These are phyloP conservation scores for Cryptomeria japonica DNA, from an alignment of 75 land plant species.

Conservation along the genomic window DNA sequence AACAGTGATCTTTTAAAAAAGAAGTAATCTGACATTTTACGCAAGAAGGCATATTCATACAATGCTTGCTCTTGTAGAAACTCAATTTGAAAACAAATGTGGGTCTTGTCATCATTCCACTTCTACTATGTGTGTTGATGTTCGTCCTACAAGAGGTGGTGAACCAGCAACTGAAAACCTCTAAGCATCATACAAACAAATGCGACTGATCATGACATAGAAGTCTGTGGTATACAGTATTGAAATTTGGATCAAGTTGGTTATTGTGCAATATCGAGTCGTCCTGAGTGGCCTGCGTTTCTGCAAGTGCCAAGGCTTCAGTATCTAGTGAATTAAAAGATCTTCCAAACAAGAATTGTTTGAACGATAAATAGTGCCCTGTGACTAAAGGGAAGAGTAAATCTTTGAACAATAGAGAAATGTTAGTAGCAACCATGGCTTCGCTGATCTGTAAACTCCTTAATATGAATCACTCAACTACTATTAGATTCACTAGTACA, in stretches of 20 bases:
- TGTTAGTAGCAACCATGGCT: too few species aligned
- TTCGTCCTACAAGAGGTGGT: conserved; percentile 52
- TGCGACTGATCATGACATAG: conserved; percentile 37
- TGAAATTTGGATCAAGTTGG: conserved; percentile 57
- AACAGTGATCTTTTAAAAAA: background rate
- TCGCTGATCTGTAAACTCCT: too few species aligned
- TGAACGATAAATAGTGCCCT: conserved; percentile 50
- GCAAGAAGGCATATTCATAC: background rate
- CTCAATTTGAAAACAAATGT: conserved; percentile 71
- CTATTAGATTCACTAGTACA: too few species aligned
- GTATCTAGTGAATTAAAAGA: conserved; percentile 26
- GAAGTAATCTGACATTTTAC: background rate
- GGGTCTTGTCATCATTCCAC: conserved; percentile 60
- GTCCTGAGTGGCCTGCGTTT: conserved; percentile 70
- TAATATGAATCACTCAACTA: too few species aligned
- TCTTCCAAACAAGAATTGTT: conserved; percentile 59
- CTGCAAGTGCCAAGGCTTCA: conserved; percentile 71
- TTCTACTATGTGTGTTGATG: conserved; percentile 66
- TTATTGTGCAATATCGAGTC: conserved; percentile 61
- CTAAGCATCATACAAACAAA: conserved; percentile 35
- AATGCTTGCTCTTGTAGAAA: conserved; percentile 49
- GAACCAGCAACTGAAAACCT: conserved; percentile 42
- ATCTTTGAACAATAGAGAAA: too few species aligned
- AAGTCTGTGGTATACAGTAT: conserved; percentile 65
- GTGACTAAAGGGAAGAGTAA: conserved; percentile 66